Base-by-base conservation (phyloP, 1,139 yeast species). In the Pichia sp. region DNA sequence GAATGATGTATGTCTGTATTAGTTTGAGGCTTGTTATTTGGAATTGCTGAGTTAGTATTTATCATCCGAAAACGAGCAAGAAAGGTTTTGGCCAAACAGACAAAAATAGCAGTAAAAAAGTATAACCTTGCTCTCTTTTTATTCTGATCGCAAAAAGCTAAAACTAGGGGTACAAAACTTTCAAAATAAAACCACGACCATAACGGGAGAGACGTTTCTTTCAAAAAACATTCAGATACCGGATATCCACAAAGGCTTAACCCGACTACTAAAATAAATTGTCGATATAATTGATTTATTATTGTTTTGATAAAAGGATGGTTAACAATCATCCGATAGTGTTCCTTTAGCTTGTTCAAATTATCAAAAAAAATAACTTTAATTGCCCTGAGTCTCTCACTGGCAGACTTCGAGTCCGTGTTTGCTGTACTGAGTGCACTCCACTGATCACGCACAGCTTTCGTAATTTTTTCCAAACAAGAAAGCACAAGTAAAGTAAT, bases 401-500 rank as follows among this genome's bases (percentile, higher is more conserved):
- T 45, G n/a, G 29, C 40, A 8, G 40, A 9, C 2, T 46, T 12
- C 12, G 16, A 20, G 17, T 38, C 48, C 6, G 48, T 8, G 5
- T 14, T n/a, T 5, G 29, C 29, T 27, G 4, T 27, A 27, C 4
- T 27, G 29, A 46, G n/a, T 6, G 40, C 38, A 5, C 41, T 30
- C 42, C 41, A 43, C 33, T 51, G 53, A n/a, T 47, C 17, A 10
- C 4, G 4, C 14, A 24, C 6, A 16, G 43, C 40, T 27, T 40
- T 41, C 3, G 27, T n/a, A 12, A 40, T 8, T 4, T 40, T 41
- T 40, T 48, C 46, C 33, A 42, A 6, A 43, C 48, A 47, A 6
- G 51, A 47, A 4, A 55, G 36, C 3, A 48, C 20, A 2, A 53
- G 65, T 63, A 49, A 16, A 7, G 38, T 62, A 42, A 9, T 48